Conservation (phyloP, 306 rosid species). For the Macrotyloma uniflorum region DNA sequence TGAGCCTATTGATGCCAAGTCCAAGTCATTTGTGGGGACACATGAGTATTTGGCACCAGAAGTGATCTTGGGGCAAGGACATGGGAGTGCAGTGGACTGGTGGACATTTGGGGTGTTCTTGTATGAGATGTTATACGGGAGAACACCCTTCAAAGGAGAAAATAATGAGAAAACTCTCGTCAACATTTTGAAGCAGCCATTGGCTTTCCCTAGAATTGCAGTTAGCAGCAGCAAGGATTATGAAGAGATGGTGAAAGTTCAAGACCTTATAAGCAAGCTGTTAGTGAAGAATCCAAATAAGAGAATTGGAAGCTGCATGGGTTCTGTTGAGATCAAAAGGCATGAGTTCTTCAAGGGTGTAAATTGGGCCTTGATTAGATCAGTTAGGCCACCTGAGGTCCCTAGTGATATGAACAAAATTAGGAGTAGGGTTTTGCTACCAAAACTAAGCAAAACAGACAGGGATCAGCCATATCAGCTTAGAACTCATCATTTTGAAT, state of each 20-base stretch:
- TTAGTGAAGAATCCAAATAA: slow-evolving; percentile 91
- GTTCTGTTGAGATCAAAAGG: slow-evolving; percentile 90
- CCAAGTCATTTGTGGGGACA: slow-evolving; percentile 92
- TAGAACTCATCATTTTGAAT: slow-evolving; percentile 66
- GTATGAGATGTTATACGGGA: slow-evolving; percentile 87
- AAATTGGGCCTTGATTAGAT: slow-evolving; percentile 90
- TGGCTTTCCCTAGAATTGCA: slow-evolving; percentile 71
- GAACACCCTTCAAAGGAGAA: slow-evolving; percentile 94
- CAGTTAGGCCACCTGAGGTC: slow-evolving; percentile 83
- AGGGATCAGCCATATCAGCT: slow-evolving; percentile 84
- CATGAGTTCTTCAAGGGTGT: slow-evolving; percentile 90
- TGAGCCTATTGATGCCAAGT: slow-evolving; percentile 77
- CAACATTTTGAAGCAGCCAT: slow-evolving; percentile 75
- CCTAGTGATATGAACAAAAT: slow-evolving; percentile 60
- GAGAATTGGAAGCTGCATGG: slow-evolving; percentile 83
- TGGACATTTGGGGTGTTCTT: slow-evolving; percentile 95
- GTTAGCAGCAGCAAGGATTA: slow-evolving; percentile 61
- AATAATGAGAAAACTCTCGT: slow-evolving; percentile 86
- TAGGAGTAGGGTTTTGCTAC: slow-evolving; percentile 61
- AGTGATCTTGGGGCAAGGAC: slow-evolving; percentile 92
- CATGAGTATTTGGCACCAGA: slow-evolving; percentile 97
- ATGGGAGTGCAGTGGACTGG: slow-evolving; percentile 98
- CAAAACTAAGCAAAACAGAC: slow-evolving; percentile 74
- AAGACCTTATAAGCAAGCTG: slow-evolving; percentile 77
- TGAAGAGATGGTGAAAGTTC: slow-evolving; percentile 84